Conservation (phyloP, 306 rosid genomes). For the Corylus heterophylla region DNA sequence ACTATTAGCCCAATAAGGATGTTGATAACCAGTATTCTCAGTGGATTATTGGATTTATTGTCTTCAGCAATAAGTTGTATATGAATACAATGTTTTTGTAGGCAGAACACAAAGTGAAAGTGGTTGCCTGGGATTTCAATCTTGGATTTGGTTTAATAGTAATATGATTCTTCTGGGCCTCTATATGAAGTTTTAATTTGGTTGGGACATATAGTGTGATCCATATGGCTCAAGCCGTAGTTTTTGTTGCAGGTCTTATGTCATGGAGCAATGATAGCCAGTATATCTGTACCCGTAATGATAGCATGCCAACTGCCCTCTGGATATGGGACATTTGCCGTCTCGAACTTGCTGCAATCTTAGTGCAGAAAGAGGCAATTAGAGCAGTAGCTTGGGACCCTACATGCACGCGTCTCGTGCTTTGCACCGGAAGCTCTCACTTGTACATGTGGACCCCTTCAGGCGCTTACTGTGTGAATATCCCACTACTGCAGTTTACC, state of each 20-base stretch:
- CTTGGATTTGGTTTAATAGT: background rate
- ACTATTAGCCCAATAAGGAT: background rate
- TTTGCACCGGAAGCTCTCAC: conserved; percentile 88
- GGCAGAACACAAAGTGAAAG: background rate
- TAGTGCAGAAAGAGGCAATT: conserved; percentile 87
- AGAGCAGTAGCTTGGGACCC: conserved; percentile 96
- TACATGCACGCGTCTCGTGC: conserved; percentile 66
- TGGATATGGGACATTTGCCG: conserved; percentile 95
- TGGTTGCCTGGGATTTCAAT: background rate
- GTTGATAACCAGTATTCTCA: background rate
- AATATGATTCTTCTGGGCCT: background rate
- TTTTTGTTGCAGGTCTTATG: conserved; percentile 60
- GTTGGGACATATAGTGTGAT: background rate
- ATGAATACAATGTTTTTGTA: background rate
- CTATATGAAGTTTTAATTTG: background rate
- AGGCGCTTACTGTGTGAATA: conserved; percentile 80
- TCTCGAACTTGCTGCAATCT: conserved; percentile 80
- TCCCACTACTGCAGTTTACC: conserved; percentile 63
- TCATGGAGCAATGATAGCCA: conserved; percentile 97
- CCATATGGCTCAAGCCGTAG: background rate
- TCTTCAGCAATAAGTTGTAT: background rate
- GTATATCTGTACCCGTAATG: conserved; percentile 84
- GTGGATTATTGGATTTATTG: background rate
- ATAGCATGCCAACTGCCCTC: conserved; percentile 83
- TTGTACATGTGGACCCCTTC: conserved; percentile 95